phyloP scores from a whole-genome alignment of 2,329 filamentous ascomycete genomes.

The Spiromastix sp. region DNA sequence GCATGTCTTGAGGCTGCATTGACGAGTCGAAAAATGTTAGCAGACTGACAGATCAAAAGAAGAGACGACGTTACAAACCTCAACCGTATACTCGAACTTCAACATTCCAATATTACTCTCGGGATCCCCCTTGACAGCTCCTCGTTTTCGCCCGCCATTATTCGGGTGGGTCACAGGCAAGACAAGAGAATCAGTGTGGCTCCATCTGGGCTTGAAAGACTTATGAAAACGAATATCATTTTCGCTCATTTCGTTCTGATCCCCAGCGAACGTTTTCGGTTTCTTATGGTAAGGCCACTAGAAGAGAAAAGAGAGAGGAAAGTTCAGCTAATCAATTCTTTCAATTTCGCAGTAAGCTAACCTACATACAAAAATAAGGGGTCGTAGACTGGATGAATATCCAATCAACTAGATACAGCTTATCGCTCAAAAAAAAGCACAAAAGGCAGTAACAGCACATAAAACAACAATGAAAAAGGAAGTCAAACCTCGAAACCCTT shows the following conservation, averaged over 20 bases:
- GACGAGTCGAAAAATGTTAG: slow-evolving; percentile 8
- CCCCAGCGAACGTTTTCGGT: slow-evolving; percentile 55
- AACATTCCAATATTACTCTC: too few species aligned
- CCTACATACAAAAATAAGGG: slow-evolving; percentile 4
- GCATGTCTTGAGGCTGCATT: slow-evolving; percentile 19
- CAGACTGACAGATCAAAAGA: background rate
- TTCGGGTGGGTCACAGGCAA: slow-evolving; percentile 38
- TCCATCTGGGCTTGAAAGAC: slow-evolving; percentile 70
- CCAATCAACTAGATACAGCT: slow-evolving; percentile 16
- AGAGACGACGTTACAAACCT: slow-evolving; percentile 5
- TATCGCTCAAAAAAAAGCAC: slow-evolving; percentile 10
- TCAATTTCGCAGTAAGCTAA: slow-evolving; percentile 25
- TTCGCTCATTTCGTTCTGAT: slow-evolving; percentile 51
- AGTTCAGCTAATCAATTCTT: slow-evolving; percentile 32
- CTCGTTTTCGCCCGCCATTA: too few species aligned
- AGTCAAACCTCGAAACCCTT: slow-evolving; percentile 85
- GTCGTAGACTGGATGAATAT: too few species aligned
- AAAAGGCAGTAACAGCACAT: slow-evolving; percentile 31
- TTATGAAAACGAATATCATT: slow-evolving; percentile 59
- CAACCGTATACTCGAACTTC: too few species aligned
- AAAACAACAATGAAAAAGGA: slow-evolving; percentile 28
- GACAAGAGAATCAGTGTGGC: slow-evolving; percentile 61
- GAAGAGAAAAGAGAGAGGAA: slow-evolving; percentile 22
- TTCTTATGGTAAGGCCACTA: slow-evolving; percentile 85
- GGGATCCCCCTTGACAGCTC: too few species aligned